Percentiles rank a stretch among this genome's conserved stretches.
Conservation (phyloP, 2,329 filamentous ascomycete species). For the Simplicillium aogashimaense region DNA sequence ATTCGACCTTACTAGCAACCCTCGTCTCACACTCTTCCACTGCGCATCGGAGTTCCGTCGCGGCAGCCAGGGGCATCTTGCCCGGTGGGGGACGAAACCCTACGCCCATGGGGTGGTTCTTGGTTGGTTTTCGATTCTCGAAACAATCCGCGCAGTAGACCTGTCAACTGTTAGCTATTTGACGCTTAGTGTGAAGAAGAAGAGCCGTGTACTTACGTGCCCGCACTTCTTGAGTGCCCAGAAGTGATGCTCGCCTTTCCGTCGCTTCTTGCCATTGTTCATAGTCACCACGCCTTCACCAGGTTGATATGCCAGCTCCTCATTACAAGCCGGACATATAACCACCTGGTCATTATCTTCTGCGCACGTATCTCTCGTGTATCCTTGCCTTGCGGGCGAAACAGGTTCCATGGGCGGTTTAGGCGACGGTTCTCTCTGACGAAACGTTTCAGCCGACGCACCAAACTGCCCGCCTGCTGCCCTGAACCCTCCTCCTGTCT, state of each 20-base stretch:
- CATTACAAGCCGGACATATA: slow-evolving; percentile 77
- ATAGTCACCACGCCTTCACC: slow-evolving; percentile 18
- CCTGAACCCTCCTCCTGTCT: slow-evolving; percentile 6
- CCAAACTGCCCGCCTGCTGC: slow-evolving; percentile 10
- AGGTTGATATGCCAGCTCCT: slow-evolving; percentile 71
- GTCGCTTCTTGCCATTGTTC: slow-evolving; percentile 26
- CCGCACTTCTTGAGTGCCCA: slow-evolving; percentile 89
- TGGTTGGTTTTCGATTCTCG: slow-evolving; percentile 39
- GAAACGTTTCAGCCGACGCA: slow-evolving; percentile 19
- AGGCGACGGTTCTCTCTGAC: slow-evolving; percentile 20
- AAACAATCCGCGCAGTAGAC: slow-evolving; percentile 55
- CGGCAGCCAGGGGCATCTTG: slow-evolving; percentile 13
- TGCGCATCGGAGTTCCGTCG: slow-evolving; percentile 36
- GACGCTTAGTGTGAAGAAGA: neutral
- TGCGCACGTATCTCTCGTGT: slow-evolving; percentile 57
- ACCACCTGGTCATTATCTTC: slow-evolving; percentile 57
- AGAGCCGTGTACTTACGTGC: slow-evolving; percentile 56
- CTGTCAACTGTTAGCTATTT: slow-evolving; percentile 21
- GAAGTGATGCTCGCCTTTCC: slow-evolving; percentile 66
- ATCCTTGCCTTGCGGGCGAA: slow-evolving; percentile 59
- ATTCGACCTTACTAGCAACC: slow-evolving; percentile 42
- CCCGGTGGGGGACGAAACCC: slow-evolving; percentile 26
- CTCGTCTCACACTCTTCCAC: slow-evolving; percentile 48
- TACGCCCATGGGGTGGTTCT: slow-evolving; percentile 18
- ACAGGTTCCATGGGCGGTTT: slow-evolving; percentile 52